phyloP scores from a whole-genome alignment of 2,329 filamentous ascomycete species.

The Fusarium sp. region DNA sequence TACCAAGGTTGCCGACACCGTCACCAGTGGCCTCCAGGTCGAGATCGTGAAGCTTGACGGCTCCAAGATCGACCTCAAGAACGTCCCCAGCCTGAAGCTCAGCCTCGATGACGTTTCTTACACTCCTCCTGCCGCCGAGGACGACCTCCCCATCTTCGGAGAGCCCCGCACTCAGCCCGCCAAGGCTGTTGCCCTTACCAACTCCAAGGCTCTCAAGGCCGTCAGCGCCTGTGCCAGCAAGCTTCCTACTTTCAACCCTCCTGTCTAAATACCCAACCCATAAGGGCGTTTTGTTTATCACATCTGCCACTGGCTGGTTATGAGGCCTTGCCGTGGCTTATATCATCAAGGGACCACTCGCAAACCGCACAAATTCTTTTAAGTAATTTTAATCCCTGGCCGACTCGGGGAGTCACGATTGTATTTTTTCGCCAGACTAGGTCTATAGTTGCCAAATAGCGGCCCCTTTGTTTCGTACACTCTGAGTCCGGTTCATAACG shows the following conservation, averaged over 20 bases:
- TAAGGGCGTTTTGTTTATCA: slow-evolving; percentile 26
- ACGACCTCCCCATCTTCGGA: slow-evolving; percentile 49
- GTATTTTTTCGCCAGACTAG: slow-evolving; percentile 42
- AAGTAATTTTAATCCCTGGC: slow-evolving; percentile 44
- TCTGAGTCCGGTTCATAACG: background rate
- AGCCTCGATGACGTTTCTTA: slow-evolving; percentile 48
- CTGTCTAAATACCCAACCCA: slow-evolving; percentile 26
- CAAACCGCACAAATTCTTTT: slow-evolving; percentile 42
- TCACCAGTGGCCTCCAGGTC: slow-evolving; percentile 49
- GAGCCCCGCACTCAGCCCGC: slow-evolving; percentile 33
- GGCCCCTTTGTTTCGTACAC: slow-evolving; percentile 29
- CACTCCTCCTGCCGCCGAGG: slow-evolving; percentile 42
- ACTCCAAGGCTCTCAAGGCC: slow-evolving; percentile 36
- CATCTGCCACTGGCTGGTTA: background rate
- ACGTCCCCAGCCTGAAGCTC: slow-evolving; percentile 54
- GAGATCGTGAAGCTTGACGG: slow-evolving; percentile 55
- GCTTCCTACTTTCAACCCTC: slow-evolving; percentile 38
- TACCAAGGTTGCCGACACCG: slow-evolving; percentile 43
- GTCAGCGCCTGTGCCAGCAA: slow-evolving; percentile 36
- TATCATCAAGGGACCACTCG: slow-evolving; percentile 36
- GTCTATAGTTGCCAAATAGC: slow-evolving; percentile 43
- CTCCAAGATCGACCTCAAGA: slow-evolving; percentile 53
- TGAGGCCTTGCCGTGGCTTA: slow-evolving; percentile 3
- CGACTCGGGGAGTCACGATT: slow-evolving; percentile 39
- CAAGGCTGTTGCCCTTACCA: slow-evolving; percentile 35